Percentiles rank a stretch among this genome's conserved stretches.
Conservation (phyloP, 208 protist genomes). For the Lotmaria passim region DNA sequence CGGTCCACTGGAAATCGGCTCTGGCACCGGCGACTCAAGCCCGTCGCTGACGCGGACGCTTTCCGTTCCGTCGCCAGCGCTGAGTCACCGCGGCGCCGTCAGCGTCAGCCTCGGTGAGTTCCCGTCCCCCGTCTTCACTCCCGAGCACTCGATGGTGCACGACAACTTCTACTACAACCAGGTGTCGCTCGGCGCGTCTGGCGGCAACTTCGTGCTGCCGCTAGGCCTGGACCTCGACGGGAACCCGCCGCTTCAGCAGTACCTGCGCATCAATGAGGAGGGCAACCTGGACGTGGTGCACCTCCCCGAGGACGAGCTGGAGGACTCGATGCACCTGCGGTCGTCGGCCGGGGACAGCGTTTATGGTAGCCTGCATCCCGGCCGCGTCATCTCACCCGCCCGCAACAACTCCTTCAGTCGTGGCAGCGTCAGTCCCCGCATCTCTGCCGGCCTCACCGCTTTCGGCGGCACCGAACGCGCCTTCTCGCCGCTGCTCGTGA, state of each 20-base stretch:
- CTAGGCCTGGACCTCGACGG: constrained; percentile 39
- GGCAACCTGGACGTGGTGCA: constrained; percentile 81
- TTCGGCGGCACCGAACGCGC: constrained; percentile 18
- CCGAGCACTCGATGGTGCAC: constrained; percentile 73
- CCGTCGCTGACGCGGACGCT: constrained; percentile 39
- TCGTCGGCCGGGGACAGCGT: constrained; percentile 47
- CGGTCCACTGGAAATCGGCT: constrained; percentile 15
- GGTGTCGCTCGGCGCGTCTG: constrained; percentile 59
- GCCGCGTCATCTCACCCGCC: constrained; percentile 43
- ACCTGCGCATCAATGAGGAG: constrained; percentile 81
- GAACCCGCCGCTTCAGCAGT: constrained; percentile 61
- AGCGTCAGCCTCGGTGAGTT: constrained; percentile 46
- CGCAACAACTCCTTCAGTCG: constrained; percentile 53
- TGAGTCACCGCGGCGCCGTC: constrained; percentile 36
- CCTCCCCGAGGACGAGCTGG: constrained; percentile 67
- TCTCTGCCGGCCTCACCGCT: constrained; percentile 11
- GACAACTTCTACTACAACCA: constrained; percentile 83
- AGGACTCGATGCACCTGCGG: constrained; percentile 40
- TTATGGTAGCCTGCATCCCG: constrained; percentile 34
- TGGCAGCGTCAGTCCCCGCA: constrained; percentile 32
- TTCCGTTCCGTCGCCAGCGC: constrained; percentile 39
- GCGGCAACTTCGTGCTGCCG: constrained; percentile 82
- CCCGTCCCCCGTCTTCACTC: constrained; percentile 39
- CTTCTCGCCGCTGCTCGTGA: constrained; percentile 37
- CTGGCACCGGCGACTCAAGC: constrained; percentile 34